Percentiles rank a stretch among this genome's conserved stretches.
phyloP scores from a whole-genome alignment of 2,329 filamentous ascomycete species.

The Cordyceps javanica region DNA sequence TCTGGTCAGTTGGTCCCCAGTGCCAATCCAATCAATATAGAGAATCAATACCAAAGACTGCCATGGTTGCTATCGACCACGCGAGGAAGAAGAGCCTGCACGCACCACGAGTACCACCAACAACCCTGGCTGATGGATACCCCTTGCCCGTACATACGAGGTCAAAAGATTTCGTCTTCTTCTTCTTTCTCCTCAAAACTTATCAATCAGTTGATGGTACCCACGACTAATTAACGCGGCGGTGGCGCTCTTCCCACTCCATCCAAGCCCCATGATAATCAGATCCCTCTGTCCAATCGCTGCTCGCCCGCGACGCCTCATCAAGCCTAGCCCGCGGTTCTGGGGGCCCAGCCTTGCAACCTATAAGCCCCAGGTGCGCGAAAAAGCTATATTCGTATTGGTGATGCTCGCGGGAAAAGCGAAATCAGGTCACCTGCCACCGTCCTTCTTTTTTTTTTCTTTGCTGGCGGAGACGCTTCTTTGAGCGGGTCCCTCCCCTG shows the following conservation, averaged over 20 bases:
- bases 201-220: constrained; percentile 9
- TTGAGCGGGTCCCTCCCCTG: background rate
- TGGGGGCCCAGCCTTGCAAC: background rate
- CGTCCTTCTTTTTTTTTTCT: background rate
- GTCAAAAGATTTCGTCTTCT: background rate
- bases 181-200: background rate
- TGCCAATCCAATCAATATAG: background rate
- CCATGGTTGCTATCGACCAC: no score
- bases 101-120: no score
- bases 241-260: background rate
- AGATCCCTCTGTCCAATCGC: constrained; percentile 8
- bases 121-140: background rate
- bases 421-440: constrained; percentile 7
- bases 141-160: background rate
- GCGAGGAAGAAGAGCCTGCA: no score
- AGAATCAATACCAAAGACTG: background rate
- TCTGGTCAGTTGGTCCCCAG: background rate
- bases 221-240: background rate
- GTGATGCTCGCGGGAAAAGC: background rate
- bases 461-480: background rate
- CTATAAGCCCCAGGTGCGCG: background rate
- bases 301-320: background rate
- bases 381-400: background rate
- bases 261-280: constrained; percentile 5
- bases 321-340: background rate